A percentile compares a stretch with the other conserved stretches of the same genome.
phyloP scores from a whole-genome alignment of 352 stramenopile genomes.

The Globisporangium paddicum region DNA sequence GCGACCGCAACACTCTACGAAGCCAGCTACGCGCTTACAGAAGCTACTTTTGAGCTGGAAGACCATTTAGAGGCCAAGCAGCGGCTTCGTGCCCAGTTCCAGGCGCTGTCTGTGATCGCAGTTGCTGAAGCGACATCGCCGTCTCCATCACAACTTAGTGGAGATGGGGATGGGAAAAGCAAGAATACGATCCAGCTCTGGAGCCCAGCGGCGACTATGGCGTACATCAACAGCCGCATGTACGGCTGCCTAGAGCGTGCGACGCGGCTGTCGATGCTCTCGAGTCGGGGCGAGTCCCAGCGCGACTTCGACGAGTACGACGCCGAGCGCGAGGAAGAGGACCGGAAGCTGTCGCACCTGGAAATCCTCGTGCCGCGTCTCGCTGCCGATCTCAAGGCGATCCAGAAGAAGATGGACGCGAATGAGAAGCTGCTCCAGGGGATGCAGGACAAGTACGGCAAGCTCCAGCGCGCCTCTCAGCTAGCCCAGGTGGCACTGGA shows the following conservation, averaged over 20 bases:
- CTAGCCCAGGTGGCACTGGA: slow-evolving; percentile 65
- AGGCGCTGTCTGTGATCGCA: slow-evolving; percentile 32
- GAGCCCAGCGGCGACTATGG: slow-evolving; percentile 31
- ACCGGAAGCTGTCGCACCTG: slow-evolving; percentile 48
- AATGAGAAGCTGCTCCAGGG: slow-evolving; percentile 35
- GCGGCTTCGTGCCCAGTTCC: slow-evolving; percentile 40
- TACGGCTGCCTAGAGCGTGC: slow-evolving; percentile 56
- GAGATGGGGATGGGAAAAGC: not conserved
- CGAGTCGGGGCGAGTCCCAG: slow-evolving; percentile 15
- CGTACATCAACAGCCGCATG: slow-evolving; percentile 60
- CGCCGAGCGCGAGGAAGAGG: slow-evolving; percentile 35
- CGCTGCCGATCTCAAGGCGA: slow-evolving; percentile 35
- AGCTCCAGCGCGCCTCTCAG: slow-evolving; percentile 41
- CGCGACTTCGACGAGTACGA: slow-evolving; percentile 30
- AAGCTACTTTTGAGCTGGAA: slow-evolving; percentile 56
- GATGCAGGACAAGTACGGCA: slow-evolving; percentile 28
- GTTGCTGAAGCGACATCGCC: slow-evolving; percentile 45
- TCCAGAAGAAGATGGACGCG: slow-evolving; percentile 44
- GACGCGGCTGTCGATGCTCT: slow-evolving; percentile 17
- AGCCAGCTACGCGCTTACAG: slow-evolving; percentile 57
- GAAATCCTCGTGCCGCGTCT: slow-evolving; percentile 62
- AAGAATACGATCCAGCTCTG: slow-evolving; percentile 16
- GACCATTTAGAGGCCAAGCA: slow-evolving; percentile 44
- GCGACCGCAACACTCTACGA: slow-evolving; percentile 46
- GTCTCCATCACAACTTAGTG: slow-evolving; percentile 21